phyloP scores from a whole-genome alignment of 768 basidiomycete species.

The Lactarius hatsudake region DNA sequence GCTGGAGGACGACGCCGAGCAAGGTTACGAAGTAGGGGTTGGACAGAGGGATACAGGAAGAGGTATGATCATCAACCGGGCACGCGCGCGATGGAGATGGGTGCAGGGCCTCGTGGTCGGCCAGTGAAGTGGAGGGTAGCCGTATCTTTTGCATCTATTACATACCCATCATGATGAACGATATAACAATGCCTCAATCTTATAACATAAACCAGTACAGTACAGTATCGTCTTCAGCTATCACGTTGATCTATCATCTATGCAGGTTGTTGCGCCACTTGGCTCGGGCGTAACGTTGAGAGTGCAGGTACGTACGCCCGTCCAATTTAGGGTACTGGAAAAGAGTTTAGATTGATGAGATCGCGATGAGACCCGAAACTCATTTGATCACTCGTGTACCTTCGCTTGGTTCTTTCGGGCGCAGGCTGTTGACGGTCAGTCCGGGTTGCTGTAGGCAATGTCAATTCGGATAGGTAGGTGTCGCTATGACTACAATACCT shows the following conservation, averaged over 20 bases:
- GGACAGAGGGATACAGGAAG: neutral
- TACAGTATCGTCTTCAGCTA: neutral
- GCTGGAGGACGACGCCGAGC: conserved; percentile 8
- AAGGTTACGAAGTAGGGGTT: neutral
- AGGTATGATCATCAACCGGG: neutral
- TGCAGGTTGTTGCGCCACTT: neutral
- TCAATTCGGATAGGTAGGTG: neutral
- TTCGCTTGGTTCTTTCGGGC: neutral
- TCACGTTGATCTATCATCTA: neutral
- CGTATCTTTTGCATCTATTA: conserved; percentile 12
- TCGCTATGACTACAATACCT: neutral
- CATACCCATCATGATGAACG: conserved; percentile 5
- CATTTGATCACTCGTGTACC: neutral
- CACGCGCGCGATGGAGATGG: conserved; percentile 15
- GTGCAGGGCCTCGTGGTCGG: conserved; percentile 4
- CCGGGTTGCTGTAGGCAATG: neutral
- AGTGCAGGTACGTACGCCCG: neutral
- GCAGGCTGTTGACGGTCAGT: neutral
- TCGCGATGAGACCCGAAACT: neutral
- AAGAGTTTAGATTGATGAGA: neutral
- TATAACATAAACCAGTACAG: conserved; percentile 1
- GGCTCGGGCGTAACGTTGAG: neutral
- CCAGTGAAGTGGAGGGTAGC: neutral
- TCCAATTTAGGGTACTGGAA: neutral
- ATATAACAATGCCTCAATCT: conserved; percentile 18